phyloP scores from a whole-genome alignment of 148 eudicot genomes.

The Hydrangea macrophylla region DNA sequence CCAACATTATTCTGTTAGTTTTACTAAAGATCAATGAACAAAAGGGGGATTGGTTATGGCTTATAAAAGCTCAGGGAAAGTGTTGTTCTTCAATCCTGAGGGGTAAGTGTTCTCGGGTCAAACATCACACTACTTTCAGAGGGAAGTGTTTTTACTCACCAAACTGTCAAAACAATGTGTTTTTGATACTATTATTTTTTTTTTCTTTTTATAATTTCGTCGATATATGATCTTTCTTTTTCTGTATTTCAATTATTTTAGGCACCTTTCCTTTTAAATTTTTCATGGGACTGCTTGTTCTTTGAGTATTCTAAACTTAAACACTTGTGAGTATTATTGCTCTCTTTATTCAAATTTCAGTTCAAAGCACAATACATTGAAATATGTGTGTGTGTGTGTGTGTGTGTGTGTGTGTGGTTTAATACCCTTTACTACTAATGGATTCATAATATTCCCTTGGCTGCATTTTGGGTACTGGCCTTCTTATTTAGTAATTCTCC shows the following conservation, averaged over 20 bases:
- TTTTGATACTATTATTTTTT: background rate
- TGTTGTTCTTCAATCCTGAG: too few species aligned
- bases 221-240: background rate
- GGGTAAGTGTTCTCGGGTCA: too few species aligned
- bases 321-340: background rate
- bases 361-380: background rate
- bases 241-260: too few species aligned
- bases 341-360: background rate
- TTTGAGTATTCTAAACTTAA: background rate
- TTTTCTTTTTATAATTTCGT: too few species aligned
- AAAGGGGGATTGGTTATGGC: too few species aligned
- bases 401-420: background rate
- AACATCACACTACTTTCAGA: too few species aligned
- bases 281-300: background rate
- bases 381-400: background rate
- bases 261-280: background rate
- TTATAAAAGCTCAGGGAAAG: too few species aligned
- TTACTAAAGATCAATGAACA: too few species aligned
- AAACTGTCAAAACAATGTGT: background rate
- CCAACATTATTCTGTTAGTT: too few species aligned
- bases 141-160: too few species aligned
- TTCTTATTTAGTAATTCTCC: background rate
- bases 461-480: background rate
- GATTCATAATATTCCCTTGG: too few species aligned
- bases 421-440: background rate